phyloP scores from a whole-genome alignment of 768 basidiomycete genomes.

The Auricularia auricula-judae region DNA sequence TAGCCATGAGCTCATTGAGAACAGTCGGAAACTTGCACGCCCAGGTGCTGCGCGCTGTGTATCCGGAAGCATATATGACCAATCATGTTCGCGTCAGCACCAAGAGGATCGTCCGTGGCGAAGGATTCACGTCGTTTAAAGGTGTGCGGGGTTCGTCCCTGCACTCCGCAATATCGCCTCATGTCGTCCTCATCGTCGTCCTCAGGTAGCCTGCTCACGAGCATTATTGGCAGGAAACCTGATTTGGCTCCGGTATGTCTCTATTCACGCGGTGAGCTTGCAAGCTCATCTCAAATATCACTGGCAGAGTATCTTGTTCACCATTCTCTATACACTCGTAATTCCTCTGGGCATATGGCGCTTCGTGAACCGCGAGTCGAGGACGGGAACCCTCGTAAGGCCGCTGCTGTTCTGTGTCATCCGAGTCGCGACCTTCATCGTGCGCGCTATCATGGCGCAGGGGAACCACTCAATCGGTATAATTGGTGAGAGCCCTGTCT shows the following conservation, averaged over 20 bases:
- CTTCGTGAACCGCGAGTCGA: neutral
- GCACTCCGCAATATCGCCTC: too few species aligned
- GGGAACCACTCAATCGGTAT: neutral
- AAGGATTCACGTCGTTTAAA: too few species aligned
- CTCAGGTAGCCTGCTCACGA: too few species aligned
- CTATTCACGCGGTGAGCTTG: neutral
- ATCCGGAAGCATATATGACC: too few species aligned
- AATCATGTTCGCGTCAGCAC: too few species aligned
- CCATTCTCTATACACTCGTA: neutral
- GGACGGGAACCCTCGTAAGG: neutral
- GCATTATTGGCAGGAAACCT: neutral
- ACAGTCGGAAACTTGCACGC: too few species aligned
- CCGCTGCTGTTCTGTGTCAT: neutral
- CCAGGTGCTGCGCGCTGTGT: too few species aligned
- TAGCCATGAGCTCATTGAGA: too few species aligned
- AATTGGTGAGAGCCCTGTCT: neutral
- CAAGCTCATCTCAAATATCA: neutral
- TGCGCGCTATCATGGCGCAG: neutral
- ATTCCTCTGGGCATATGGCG: neutral
- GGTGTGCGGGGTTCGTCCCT: too few species aligned
- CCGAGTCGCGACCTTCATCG: neutral
- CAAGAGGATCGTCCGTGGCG: too few species aligned
- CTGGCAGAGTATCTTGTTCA: neutral
- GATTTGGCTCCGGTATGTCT: neutral
- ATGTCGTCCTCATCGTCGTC: too few species aligned